A percentile compares a stretch with the other conserved stretches of the same genome.
phyloP scores from a whole-genome alignment of 108 stramenopile genomes.

The Nitzschia inconspicua region DNA sequence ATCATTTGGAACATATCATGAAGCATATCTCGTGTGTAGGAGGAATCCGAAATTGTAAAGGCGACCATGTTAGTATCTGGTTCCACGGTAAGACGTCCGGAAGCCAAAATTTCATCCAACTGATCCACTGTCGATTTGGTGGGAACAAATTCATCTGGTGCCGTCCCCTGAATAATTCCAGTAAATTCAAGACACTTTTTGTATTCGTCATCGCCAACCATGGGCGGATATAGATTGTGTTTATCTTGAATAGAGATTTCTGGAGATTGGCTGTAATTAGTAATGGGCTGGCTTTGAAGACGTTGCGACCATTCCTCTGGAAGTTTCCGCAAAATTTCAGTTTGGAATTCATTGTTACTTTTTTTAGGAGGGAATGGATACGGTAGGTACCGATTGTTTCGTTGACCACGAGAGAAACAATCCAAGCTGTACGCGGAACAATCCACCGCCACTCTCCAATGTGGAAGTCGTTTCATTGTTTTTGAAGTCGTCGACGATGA shows the following conservation, averaged over 20 bases:
- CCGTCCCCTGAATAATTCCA: no score
- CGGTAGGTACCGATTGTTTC: not conserved
- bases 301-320: not conserved
- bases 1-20: slow-evolving; percentile 44
- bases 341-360: not conserved
- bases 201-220: not conserved
- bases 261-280: no score
- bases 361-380: not conserved
- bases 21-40: slow-evolving; percentile 37
- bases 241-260: not conserved
- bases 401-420: not conserved
- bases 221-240: slow-evolving; percentile 1
- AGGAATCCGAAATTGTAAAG: slow-evolving; percentile 40
- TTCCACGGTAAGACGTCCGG: not conserved
- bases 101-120: not conserved
- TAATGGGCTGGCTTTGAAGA: not conserved
- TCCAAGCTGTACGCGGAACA: slow-evolving; percentile 4
- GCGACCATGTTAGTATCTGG: slow-evolving; percentile 30
- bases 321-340: not conserved
- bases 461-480: slow-evolving; percentile 3
- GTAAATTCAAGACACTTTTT: not conserved
- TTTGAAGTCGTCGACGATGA: no score
- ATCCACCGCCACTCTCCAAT: slow-evolving; percentile 7
- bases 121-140: not conserved
- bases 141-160: not conserved